Evolutionary conservation across 2,329 filamentous ascomycete species (phyloP).

Genomic region (Fusarium guadeloupense): DNA sequence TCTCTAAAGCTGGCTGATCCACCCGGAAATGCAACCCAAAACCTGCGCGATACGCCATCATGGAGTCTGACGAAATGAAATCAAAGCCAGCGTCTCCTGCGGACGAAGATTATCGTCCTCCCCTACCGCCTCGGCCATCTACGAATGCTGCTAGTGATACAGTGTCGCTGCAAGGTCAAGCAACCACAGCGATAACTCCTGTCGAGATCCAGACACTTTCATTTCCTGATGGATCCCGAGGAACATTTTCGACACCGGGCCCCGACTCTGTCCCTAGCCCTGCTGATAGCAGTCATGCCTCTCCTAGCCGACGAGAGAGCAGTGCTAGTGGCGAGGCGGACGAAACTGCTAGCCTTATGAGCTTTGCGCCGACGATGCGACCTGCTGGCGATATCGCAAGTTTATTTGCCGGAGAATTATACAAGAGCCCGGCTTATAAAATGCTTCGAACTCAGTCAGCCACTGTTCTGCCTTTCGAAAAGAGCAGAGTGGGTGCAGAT

Average conservation of each 20-base stretch:
- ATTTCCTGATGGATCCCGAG: slow-evolving; percentile 74
- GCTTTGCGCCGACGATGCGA: slow-evolving; percentile 70
- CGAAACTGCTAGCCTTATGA: slow-evolving; percentile 72
- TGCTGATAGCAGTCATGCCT: slow-evolving; percentile 52
- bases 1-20: slow-evolving; percentile 7
- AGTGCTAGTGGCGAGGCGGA: slow-evolving; percentile 60
- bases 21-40: slow-evolving; percentile 43
- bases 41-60: slow-evolving; percentile 6
- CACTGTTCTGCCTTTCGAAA: slow-evolving; percentile 69
- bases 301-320: slow-evolving; percentile 47
- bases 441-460: slow-evolving; percentile 71
- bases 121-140: slow-evolving; percentile 63
- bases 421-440: slow-evolving; percentile 74
- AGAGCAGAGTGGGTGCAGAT: slow-evolving; percentile 54
- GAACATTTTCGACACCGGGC: slow-evolving; percentile 64
- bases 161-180: slow-evolving; percentile 64
- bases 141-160: slow-evolving; percentile 50
- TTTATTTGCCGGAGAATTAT: slow-evolving; percentile 76
- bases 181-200: slow-evolving; percentile 86
- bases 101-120: slow-evolving; percentile 60
- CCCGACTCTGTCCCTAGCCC: slow-evolving; percentile 51
- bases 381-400: slow-evolving; percentile 80
- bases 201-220: slow-evolving; percentile 82
- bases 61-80: slow-evolving; percentile 42
- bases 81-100: slow-evolving; percentile 39